Percentiles rank a stretch among this genome's conserved stretches.
phyloP scores from a whole-genome alignment of 2,329 filamentous ascomycete genomes.

The Dryadomyces quercivorus region DNA sequence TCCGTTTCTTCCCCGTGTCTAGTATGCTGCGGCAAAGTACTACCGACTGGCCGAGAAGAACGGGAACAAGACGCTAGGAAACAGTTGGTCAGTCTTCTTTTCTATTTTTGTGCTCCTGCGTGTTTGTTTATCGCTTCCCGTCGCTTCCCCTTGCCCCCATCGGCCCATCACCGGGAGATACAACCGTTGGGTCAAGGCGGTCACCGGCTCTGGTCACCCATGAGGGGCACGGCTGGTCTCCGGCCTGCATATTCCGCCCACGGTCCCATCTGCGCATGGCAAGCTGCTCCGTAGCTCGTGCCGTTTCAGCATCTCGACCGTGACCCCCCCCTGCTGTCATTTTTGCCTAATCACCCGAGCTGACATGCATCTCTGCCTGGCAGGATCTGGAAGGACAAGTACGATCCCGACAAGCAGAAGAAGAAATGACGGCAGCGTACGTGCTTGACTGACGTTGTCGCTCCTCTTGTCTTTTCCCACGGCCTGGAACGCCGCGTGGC shows the following conservation, averaged over 20 bases:
- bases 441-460: too few relatives aligned
- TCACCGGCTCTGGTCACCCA: neutral
- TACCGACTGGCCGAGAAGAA: constrained; percentile 82
- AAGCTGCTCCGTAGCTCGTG: neutral
- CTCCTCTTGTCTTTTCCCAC: too few relatives aligned
- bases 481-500: too few relatives aligned
- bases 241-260: too few relatives aligned
- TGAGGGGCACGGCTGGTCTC: neutral
- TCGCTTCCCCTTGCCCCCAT: constrained; percentile 10
- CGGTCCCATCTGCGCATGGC: too few relatives aligned
- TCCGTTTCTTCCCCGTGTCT: constrained; percentile 8
- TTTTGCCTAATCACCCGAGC: neutral
- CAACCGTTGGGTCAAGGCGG: neutral
- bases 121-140: constrained; percentile 1
- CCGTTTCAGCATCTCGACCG: neutral
- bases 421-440: constrained; percentile 12
- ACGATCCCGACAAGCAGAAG: constrained; percentile 42
- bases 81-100: constrained; percentile 58
- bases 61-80: constrained; percentile 82
- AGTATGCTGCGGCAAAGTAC: constrained; percentile 79
- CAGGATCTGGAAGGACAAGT: constrained; percentile 99
- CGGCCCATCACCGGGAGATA: neutral
- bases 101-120: constrained; percentile 2
- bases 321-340: neutral
- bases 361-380: constrained; percentile 2